phyloP scores from a whole-genome alignment of 2,329 filamentous ascomycete species.

The Teratosphaeria zuluensis region DNA sequence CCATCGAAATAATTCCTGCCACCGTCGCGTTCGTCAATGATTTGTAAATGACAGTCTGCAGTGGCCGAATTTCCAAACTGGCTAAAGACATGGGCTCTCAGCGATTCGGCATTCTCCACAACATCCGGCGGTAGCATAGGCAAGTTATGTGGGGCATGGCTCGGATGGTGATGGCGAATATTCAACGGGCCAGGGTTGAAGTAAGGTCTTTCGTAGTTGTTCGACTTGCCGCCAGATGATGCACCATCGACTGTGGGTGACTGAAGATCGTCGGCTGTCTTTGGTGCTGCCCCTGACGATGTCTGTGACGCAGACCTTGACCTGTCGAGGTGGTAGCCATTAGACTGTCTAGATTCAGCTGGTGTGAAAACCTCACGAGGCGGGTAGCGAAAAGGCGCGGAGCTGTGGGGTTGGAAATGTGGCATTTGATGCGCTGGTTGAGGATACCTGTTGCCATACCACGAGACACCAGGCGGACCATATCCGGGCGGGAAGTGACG shows the following conservation, averaged over 20 bases:
- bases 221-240: slow-evolving; percentile 6
- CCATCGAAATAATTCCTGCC: slow-evolving; percentile 15
- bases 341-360: slow-evolving; percentile 6
- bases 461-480: slow-evolving; percentile 4
- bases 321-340: slow-evolving; percentile 8
- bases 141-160: slow-evolving; percentile 4
- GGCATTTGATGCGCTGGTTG: slow-evolving; percentile 4
- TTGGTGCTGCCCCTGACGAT: slow-evolving; percentile 10
- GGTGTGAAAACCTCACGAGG: slow-evolving; percentile 16
- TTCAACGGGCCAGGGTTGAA: slow-evolving; percentile 2
- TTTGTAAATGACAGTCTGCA: slow-evolving; percentile 24
- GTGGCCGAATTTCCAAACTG: slow-evolving; percentile 20
- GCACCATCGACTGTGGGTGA: slow-evolving; percentile 11
- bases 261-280: slow-evolving; percentile 11
- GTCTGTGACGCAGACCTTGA: slow-evolving; percentile 19
- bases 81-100: slow-evolving; percentile 20
- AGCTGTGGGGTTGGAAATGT: slow-evolving; percentile 7
- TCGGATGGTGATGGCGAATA: slow-evolving; percentile 9
- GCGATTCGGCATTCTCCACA: slow-evolving; percentile 20
- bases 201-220: slow-evolving; percentile 5
- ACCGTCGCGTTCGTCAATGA: slow-evolving; percentile 14
- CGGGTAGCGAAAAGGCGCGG: slow-evolving; percentile 16
- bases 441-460: slow-evolving; percentile 10
- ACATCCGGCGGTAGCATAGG: slow-evolving; percentile 13
- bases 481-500: slow-evolving; percentile 5